Evolutionary conservation across 164 flowering plant genomes (phyloP).

Genomic region (Dillenia suffruticosa): DNA sequence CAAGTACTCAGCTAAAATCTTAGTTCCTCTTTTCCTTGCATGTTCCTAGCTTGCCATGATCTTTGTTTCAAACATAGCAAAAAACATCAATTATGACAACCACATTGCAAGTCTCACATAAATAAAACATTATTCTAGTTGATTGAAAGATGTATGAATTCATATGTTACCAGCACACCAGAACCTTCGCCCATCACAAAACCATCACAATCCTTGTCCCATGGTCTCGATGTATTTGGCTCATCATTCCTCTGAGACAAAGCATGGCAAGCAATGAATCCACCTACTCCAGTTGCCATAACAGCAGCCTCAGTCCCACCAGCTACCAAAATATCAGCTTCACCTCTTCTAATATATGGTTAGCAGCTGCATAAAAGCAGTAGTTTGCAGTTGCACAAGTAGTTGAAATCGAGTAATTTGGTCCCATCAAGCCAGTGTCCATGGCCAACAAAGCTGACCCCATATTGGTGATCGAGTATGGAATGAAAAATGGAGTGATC

Average conservation of each 20-base stretch:
- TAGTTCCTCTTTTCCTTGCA: conserved; percentile 63
- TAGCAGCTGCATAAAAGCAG: conserved; percentile 72
- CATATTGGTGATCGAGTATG: conserved; percentile 73
- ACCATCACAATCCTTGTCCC: conserved; percentile 68
- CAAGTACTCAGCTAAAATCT: conserved; percentile 54
- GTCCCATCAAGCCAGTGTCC: conserved; percentile 73
- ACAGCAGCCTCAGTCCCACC: conserved; percentile 71
- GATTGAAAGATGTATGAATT: not conserved
- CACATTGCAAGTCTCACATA: not conserved
- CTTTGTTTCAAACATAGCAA: conserved; percentile 16
- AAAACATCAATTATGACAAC: not conserved
- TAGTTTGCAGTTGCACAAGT: conserved; percentile 82
- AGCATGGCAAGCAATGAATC: conserved; percentile 76
- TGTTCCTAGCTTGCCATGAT: conserved; percentile 70
- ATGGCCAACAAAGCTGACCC: conserved; percentile 75
- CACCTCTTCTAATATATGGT: conserved; percentile 73
- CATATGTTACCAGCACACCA: conserved; percentile 56
- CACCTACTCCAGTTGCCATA: conserved; percentile 51
- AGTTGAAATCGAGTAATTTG: conserved; percentile 71
- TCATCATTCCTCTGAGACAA: conserved; percentile 61
- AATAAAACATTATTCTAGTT: not conserved
- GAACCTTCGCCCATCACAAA: conserved; percentile 82
- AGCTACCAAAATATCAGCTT: conserved; percentile 57
- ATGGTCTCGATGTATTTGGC: conserved; percentile 60
- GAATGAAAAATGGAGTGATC: conserved; percentile 70